Percentiles rank a stretch among this genome's conserved stretches.
Evolutionary conservation across 805 yeast genomes (phyloP).

Genomic region (Hanseniaspora lachancei): DNA sequence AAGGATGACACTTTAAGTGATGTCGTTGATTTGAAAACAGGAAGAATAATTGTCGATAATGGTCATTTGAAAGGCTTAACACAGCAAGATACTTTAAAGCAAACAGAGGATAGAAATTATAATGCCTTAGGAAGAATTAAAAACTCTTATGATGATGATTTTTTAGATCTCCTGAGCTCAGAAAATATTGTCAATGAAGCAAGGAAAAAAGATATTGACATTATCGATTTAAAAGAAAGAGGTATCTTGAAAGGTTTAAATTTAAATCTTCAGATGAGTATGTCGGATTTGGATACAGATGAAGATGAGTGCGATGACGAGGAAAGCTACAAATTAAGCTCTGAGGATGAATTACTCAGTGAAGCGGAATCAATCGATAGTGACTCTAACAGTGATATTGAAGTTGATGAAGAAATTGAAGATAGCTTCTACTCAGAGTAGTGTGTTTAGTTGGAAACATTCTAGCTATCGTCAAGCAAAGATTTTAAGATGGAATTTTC

Average conservation of each 20-base stretch:
- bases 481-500: not conserved
- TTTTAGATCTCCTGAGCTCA: not conserved
- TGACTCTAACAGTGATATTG: not conserved
- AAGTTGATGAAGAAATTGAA: slow-evolving; percentile 11
- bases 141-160: slow-evolving; percentile 19
- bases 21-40: slow-evolving; percentile 50
- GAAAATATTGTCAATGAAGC: not conserved
- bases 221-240: slow-evolving; percentile 2
- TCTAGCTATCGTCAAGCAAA: too few relatives aligned
- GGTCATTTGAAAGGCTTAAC: slow-evolving; percentile 48
- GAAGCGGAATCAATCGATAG: not conserved
- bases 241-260: slow-evolving; percentile 1
- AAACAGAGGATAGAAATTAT: slow-evolving; percentile 15
- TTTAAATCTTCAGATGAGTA: not conserved
- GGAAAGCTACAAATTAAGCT: not conserved
- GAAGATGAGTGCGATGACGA: not conserved
- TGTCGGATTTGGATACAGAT: slow-evolving; percentile 1
- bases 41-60: slow-evolving; percentile 47
- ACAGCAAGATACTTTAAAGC: slow-evolving; percentile 13
- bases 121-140: slow-evolving; percentile 16
- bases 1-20: slow-evolving; percentile 45
- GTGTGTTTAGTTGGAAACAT: not conserved
- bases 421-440: slow-evolving; percentile 1
- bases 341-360: not conserved
- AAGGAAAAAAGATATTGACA: not conserved